Conservation (phyloP, 768 basidiomycete genomes). For the Porphyrellus cyaneotinctus region DNA sequence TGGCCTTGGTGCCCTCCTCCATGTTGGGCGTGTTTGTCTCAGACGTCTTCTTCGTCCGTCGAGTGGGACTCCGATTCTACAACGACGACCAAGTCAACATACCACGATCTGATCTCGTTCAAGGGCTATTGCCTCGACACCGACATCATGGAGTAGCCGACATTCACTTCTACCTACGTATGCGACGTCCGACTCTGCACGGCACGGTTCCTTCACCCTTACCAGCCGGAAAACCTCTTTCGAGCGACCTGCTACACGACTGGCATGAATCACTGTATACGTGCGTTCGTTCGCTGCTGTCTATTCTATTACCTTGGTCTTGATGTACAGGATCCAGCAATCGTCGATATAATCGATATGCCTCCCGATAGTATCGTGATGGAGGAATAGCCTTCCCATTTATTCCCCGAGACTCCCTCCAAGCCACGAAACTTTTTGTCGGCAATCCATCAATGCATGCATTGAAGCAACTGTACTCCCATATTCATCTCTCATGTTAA, state of each 20-base stretch:
- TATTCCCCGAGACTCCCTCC: slow-evolving; percentile 49
- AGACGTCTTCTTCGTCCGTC: slow-evolving; percentile 59
- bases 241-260: slow-evolving; percentile 55
- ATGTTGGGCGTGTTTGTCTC: slow-evolving; percentile 35
- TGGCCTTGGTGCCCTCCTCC: slow-evolving; percentile 82
- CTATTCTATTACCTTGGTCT: background rate
- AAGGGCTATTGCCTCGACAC: slow-evolving; percentile 67
- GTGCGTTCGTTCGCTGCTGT: slow-evolving; percentile 39
- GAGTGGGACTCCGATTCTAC: slow-evolving; percentile 23
- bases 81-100: slow-evolving; percentile 52
- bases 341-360: slow-evolving; percentile 59
- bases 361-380: slow-evolving; percentile 57
- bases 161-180: slow-evolving; percentile 32
- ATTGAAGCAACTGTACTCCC: slow-evolving; percentile 51
- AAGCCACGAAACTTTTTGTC: slow-evolving; percentile 51
- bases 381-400: slow-evolving; percentile 74
- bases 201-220: slow-evolving; percentile 2
- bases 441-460: slow-evolving; percentile 58
- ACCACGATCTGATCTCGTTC: slow-evolving; percentile 42
- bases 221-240: slow-evolving; percentile 69
- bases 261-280: slow-evolving; percentile 72
- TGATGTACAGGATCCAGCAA: slow-evolving; percentile 40
- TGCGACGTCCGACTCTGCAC: slow-evolving; percentile 51
- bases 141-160: slow-evolving; percentile 29
- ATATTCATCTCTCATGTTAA: background rate